Percentiles rank a stretch among this genome's conserved stretches.
phyloP scores from a whole-genome alignment of 2,329 filamentous ascomycete species.

The Orbilia quercus region DNA sequence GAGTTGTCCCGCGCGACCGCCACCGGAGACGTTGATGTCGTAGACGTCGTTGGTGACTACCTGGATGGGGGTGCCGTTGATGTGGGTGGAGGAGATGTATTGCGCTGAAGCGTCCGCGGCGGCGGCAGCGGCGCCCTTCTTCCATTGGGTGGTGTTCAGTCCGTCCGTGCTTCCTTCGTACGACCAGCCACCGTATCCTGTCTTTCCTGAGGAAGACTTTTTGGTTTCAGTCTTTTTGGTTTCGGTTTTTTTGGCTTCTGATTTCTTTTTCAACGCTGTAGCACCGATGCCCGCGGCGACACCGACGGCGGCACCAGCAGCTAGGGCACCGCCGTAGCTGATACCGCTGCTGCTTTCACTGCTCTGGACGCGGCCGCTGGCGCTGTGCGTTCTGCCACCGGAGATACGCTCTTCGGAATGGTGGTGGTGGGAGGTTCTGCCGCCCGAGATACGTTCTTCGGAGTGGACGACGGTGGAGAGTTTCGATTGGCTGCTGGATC shows the following conservation, averaged over 20 bases:
- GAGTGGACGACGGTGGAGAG: conserved; percentile 11
- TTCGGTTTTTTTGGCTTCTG: background rate
- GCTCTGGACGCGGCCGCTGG: conserved; percentile 13
- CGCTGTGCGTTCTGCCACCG: conserved; percentile 14
- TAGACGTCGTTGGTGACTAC: conserved; percentile 13
- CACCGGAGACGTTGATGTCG: conserved; percentile 8
- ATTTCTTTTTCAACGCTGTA: conserved; percentile 1
- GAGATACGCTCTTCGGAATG: conserved; percentile 7
- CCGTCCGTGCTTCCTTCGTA: conserved; percentile 21
- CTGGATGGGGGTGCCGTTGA: conserved; percentile 17
- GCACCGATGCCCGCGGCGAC: background rate
- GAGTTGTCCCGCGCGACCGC: background rate
- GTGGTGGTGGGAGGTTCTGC: conserved; percentile 5
- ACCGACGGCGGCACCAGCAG: conserved; percentile 5
- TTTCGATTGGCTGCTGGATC: conserved; percentile 6
- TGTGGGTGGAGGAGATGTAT: conserved; percentile 1
- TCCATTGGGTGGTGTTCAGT: conserved; percentile 32
- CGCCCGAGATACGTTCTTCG: too few relatives aligned
- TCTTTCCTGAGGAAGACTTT: conserved; percentile 2
- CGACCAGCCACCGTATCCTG: conserved; percentile 41
- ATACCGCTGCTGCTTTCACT: conserved; percentile 5
- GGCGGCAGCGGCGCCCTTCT: background rate
- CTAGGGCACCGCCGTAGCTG: conserved; percentile 15
- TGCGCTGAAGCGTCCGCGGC: background rate
- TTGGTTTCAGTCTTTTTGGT: background rate